Percentiles rank a stretch among this genome's conserved stretches.
phyloP scores from a whole-genome alignment of 202 grass and related monocot genomes.

The Thinopyrum obtusiflorum region DNA sequence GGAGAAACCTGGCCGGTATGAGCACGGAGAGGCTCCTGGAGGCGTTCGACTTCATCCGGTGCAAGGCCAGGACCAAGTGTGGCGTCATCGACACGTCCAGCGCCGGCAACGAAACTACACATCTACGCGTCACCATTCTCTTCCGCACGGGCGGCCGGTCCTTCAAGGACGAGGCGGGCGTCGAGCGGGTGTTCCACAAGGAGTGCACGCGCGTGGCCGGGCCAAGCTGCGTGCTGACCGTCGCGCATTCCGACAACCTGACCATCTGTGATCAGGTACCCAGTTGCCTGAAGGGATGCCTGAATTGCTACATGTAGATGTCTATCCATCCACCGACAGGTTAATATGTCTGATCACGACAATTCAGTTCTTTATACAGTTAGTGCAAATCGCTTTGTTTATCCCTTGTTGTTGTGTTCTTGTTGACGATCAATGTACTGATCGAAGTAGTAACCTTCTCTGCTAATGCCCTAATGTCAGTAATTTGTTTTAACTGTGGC shows the following conservation, averaged over 20 bases:
- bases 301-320: too few species aligned
- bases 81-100: background rate
- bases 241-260: conserved; percentile 35
- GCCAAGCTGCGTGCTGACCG: conserved; percentile 34
- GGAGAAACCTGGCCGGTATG: conserved; percentile 40
- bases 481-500: too few species aligned
- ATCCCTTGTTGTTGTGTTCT: too few species aligned
- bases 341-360: too few species aligned
- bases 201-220: conserved; percentile 32
- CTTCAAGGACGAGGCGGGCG: conserved; percentile 60
- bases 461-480: too few species aligned
- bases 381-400: too few species aligned
- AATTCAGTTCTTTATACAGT: too few species aligned
- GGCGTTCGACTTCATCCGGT: conserved; percentile 56
- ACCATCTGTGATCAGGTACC: conserved; percentile 63
- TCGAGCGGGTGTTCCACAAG: conserved; percentile 38
- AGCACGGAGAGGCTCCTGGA: conserved; percentile 23
- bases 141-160: conserved; percentile 41
- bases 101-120: background rate
- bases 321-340: too few species aligned
- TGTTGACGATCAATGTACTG: too few species aligned
- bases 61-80: conserved; percentile 54
- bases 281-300: too few species aligned
- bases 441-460: too few species aligned
- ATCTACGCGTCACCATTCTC: conserved; percentile 42